A percentile compares a stretch with the other conserved stretches of the same genome.
These are phyloP conservation scores for Fusarium siculi DNA, from an alignment of 2,329 filamentous ascomycete species.

Conservation along the genomic window DNA sequence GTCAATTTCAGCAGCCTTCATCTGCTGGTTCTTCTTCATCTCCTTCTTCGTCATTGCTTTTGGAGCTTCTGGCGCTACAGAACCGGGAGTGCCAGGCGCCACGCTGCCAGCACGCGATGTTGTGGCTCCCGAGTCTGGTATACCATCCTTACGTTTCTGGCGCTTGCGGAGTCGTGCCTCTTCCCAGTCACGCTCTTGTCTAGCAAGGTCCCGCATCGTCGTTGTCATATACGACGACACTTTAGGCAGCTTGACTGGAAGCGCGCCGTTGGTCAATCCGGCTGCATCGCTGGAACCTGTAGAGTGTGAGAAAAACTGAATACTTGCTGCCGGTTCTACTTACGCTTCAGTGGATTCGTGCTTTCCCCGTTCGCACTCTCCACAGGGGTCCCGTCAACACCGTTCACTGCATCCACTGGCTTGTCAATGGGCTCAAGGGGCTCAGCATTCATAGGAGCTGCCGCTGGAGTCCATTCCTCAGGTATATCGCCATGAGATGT, in stretches of 20 bases:
- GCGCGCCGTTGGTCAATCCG: constrained; percentile 51
- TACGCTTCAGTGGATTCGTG: constrained; percentile 70
- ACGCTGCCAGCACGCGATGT: constrained; percentile 65
- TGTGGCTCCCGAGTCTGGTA: constrained; percentile 60
- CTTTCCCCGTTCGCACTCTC: constrained; percentile 65
- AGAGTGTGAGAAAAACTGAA: constrained; percentile 31
- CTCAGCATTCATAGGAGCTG: constrained; percentile 61
- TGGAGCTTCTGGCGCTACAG: constrained; percentile 69
- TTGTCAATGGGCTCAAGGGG: constrained; percentile 47
- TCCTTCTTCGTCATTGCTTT: constrained; percentile 91
- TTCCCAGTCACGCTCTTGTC: constrained; percentile 76
- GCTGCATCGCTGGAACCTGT: constrained; percentile 55
- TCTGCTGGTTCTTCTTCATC: constrained; percentile 76
- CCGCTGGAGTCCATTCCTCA: constrained; percentile 78
- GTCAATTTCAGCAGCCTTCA: constrained; percentile 80
- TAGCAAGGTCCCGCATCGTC: constrained; percentile 70
- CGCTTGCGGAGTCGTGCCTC: constrained; percentile 76
- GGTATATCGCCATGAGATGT: constrained; percentile 85
- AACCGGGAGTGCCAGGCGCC: constrained; percentile 69
- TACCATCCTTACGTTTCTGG: constrained; percentile 69
- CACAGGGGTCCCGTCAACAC: constrained; percentile 28
- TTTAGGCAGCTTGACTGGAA: constrained; percentile 60
- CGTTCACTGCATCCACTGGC: constrained; percentile 26
- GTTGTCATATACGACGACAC: constrained; percentile 62
- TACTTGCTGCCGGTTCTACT: constrained; percentile 40